Evolutionary conservation across 345 rosid species (phyloP).

Genomic region (Punica granatum): DNA sequence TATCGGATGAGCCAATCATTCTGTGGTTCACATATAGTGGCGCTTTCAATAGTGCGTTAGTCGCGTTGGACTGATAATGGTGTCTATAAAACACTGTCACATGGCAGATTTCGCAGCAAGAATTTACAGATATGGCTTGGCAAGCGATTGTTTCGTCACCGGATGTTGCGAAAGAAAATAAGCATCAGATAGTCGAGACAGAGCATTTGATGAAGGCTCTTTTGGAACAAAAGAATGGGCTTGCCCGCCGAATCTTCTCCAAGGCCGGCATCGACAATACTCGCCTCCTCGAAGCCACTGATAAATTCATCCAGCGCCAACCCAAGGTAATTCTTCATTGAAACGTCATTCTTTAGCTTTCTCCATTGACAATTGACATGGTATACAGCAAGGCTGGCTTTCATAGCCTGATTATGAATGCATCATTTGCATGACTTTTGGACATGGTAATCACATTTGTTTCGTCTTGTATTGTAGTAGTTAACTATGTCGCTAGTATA

Average conservation of each 20-base stretch:
- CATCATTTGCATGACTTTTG: background rate
- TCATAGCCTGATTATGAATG: background rate
- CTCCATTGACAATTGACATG: background rate
- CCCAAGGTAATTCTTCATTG: slow-evolving; percentile 54
- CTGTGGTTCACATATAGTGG: background rate
- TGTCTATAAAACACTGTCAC: background rate
- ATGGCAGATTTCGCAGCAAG: slow-evolving; percentile 82
- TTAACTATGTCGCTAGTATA: no score
- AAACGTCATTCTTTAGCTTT: background rate
- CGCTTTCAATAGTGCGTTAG: no score
- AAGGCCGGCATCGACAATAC: slow-evolving; percentile 85
- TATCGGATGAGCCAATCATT: no score
- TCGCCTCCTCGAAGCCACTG: slow-evolving; percentile 84
- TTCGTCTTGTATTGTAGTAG: no score
- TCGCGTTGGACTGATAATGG: background rate
- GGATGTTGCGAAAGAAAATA: slow-evolving; percentile 89
- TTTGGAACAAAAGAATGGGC: slow-evolving; percentile 97
- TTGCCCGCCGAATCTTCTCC: slow-evolving; percentile 85
- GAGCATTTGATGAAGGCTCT: slow-evolving; percentile 94
- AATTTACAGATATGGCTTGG: slow-evolving; percentile 99
- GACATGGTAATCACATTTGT: background rate
- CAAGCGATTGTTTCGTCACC: slow-evolving; percentile 93
- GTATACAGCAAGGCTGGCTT: background rate
- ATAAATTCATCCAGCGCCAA: slow-evolving; percentile 80
- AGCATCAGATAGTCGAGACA: slow-evolving; percentile 98